Evolutionary conservation across 441 rosid species (phyloP).

Genomic region (Biscutella laevigata): DNA sequence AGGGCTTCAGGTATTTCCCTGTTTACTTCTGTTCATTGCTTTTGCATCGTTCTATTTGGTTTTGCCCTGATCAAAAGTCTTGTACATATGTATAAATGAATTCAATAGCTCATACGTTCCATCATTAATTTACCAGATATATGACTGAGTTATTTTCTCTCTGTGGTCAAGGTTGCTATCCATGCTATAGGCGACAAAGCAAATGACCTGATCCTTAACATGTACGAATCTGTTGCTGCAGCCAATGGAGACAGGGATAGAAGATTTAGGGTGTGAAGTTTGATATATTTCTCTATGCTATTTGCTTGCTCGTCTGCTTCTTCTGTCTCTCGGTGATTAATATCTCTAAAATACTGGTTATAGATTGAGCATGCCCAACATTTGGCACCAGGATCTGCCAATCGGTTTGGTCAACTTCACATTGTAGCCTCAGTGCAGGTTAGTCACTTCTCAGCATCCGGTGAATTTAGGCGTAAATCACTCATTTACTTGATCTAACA

Average conservation of each 20-base stretch:
- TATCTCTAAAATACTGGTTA: constrained; percentile 1
- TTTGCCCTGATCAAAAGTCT: not conserved
- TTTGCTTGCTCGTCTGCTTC: not conserved
- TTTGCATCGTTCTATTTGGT: not conserved
- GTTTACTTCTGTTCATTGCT: constrained; percentile 1
- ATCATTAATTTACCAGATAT: not conserved
- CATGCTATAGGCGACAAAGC: constrained; percentile 96
- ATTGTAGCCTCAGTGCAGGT: constrained; percentile 82
- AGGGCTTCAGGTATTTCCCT: constrained; percentile 66
- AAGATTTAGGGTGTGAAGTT: constrained; percentile 68
- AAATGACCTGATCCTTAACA: constrained; percentile 62
- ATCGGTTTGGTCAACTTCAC: constrained; percentile 60
- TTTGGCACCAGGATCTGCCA: constrained; percentile 51
- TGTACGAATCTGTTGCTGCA: constrained; percentile 48
- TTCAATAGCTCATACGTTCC: not conserved
- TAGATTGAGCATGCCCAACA: constrained; percentile 93
- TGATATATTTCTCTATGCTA: constrained; percentile 7
- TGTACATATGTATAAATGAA: not conserved
- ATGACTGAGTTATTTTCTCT: not conserved
- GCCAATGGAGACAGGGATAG: constrained; percentile 66
- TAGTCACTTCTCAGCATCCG: constrained; percentile 7
- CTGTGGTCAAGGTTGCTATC: constrained; percentile 60
- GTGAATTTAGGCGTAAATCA: not conserved
- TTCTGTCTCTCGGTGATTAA: not conserved
- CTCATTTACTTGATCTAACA: constrained; percentile 1